Conservation (phyloP, 2,329 filamentous ascomycete genomes). For the Alternaria sp. region DNA sequence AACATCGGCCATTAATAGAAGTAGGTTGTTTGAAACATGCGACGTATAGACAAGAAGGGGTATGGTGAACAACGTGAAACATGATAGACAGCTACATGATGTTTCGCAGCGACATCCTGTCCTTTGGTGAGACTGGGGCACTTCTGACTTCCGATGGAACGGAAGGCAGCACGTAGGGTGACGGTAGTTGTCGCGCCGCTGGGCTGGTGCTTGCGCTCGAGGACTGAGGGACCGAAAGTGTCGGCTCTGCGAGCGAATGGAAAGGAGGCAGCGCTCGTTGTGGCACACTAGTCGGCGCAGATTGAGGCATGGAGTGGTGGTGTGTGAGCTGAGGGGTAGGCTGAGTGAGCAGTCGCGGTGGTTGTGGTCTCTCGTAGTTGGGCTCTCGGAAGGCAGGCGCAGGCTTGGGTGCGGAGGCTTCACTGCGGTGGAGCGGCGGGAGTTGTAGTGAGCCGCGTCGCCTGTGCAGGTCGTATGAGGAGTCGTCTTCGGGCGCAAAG, state of each 20-base stretch:
- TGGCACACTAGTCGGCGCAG: conserved; percentile 25
- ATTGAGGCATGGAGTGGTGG: conserved; percentile 41
- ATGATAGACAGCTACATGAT: conserved; percentile 39
- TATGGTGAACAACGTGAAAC: conserved; percentile 30
- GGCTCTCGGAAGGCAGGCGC: conserved; percentile 32
- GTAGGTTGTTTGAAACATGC: conserved; percentile 17
- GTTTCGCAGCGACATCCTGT: conserved; percentile 44
- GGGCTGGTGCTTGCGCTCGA: conserved; percentile 32
- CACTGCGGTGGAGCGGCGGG: conserved; percentile 38
- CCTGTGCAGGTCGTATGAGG: conserved; percentile 33
- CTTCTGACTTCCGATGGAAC: conserved; percentile 32
- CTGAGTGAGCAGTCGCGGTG: conserved; percentile 42
- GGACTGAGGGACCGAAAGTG: conserved; percentile 34
- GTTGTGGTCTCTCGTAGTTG: conserved; percentile 34
- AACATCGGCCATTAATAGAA: conserved; percentile 24
- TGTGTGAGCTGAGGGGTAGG: conserved; percentile 38
- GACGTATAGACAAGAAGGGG: conserved; percentile 28
- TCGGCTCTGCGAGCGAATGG: conserved; percentile 42
- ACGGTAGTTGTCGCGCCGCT: conserved; percentile 40
- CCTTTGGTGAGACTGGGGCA: conserved; percentile 43
- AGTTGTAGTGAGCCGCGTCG: conserved; percentile 44
- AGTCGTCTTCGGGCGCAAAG: conserved; percentile 48
- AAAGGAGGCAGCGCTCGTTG: conserved; percentile 44
- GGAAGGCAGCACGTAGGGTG: conserved; percentile 32
- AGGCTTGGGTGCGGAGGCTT: conserved; percentile 13